Percentiles rank a stretch among this genome's conserved stretches.
phyloP scores from a whole-genome alignment of 305 asterid species.

The Fraxinus ornus region DNA sequence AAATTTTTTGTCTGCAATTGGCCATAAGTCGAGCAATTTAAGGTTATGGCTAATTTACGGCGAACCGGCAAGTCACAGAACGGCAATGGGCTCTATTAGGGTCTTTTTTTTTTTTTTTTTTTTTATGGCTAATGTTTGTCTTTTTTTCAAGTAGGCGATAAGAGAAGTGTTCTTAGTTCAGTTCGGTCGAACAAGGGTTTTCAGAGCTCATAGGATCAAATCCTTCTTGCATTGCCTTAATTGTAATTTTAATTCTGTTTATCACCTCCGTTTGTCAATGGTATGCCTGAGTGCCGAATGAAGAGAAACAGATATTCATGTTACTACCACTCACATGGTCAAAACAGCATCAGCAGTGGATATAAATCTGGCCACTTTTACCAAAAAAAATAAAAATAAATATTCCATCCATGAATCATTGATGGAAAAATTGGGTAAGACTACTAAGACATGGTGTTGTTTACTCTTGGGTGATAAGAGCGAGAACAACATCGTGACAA shows the following conservation, averaged over 20 bases:
- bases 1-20: conserved; percentile 24
- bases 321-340: neutral
- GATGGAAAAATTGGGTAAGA: neutral
- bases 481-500: neutral
- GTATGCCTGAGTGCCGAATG: neutral
- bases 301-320: neutral
- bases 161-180: neutral
- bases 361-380: neutral
- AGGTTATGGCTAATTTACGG: conserved; percentile 19
- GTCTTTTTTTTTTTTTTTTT: conserved; percentile 16
- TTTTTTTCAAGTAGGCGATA: neutral
- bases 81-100: conserved; percentile 38
- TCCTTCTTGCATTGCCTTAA: neutral
- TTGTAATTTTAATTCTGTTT: neutral
- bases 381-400: no score
- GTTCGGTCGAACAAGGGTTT: neutral
- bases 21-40: conserved; percentile 16
- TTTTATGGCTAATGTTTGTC: conserved; percentile 21
- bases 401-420: no score
- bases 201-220: neutral
- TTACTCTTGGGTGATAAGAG: no score
- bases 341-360: neutral
- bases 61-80: conserved; percentile 48
- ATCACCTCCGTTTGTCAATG: neutral
- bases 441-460: neutral